Percentiles rank a stretch among this genome's conserved stretches.
Evolutionary conservation across 108 stramenopile species (phyloP).

Genomic region (Skeletonema potamos): DNA sequence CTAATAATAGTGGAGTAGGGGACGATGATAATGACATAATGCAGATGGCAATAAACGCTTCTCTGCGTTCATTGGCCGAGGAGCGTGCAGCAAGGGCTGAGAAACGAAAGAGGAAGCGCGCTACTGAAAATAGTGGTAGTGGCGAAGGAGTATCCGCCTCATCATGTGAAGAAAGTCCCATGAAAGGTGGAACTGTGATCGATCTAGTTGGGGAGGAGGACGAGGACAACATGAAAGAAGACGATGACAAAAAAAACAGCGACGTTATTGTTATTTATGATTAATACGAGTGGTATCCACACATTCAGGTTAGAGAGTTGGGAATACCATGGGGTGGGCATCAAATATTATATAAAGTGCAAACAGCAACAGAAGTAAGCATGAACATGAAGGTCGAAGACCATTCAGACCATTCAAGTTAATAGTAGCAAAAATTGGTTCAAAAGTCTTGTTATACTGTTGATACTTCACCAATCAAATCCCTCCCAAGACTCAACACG

Average conservation of each 20-base stretch:
- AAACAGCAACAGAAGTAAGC: too few relatives aligned
- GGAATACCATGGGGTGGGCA: too few relatives aligned
- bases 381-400: too few relatives aligned
- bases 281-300: background rate
- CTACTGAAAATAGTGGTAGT: background rate
- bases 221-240: background rate
- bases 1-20: background rate
- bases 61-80: slow-evolving; percentile 2
- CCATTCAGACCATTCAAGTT: too few relatives aligned
- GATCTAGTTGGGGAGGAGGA: slow-evolving; percentile 1
- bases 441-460: too few relatives aligned
- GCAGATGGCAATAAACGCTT: slow-evolving; percentile 7
- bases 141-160: background rate
- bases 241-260: background rate
- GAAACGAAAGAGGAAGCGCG: background rate
- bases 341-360: too few relatives aligned
- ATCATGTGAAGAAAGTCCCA: background rate
- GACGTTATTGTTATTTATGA: background rate
- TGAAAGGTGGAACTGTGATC: background rate
- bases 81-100: background rate
- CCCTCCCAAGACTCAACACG: too few relatives aligned
- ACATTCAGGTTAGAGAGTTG: too few relatives aligned
- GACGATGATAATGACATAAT: background rate
- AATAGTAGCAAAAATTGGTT: too few relatives aligned
- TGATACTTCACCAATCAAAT: too few relatives aligned